phyloP scores from a whole-genome alignment of 352 stramenopile species.

The Globisporangium cystogenes region DNA sequence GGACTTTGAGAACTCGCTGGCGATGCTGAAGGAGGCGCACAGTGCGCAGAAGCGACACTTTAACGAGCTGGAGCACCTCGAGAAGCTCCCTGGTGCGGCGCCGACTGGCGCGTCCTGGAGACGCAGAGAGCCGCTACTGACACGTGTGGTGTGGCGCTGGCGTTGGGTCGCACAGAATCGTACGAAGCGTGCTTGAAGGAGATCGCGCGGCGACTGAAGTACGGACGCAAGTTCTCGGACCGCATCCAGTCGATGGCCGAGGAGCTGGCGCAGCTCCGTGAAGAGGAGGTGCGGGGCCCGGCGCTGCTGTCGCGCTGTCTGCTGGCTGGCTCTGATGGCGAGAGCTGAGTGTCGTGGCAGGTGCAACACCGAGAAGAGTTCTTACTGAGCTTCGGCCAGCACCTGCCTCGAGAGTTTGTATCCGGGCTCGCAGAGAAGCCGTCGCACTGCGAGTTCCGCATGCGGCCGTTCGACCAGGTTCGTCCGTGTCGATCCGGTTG shows the following conservation, averaged over 20 bases:
- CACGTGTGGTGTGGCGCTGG: too few species aligned
- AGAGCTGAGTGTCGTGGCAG: slow-evolving; percentile 8
- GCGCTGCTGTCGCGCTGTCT: background rate
- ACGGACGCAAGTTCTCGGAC: slow-evolving; percentile 70
- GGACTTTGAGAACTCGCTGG: slow-evolving; percentile 86
- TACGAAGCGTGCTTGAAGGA: slow-evolving; percentile 77
- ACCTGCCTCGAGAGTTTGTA: slow-evolving; percentile 79
- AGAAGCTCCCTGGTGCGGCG: slow-evolving; percentile 60
- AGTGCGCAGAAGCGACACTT: slow-evolving; percentile 80
- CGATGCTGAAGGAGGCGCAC: slow-evolving; percentile 74
- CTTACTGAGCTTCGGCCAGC: slow-evolving; percentile 67
- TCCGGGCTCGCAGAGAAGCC: slow-evolving; percentile 79
- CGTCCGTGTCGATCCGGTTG: too few species aligned
- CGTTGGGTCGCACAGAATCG: slow-evolving; percentile 30
- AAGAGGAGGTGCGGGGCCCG: slow-evolving; percentile 50
- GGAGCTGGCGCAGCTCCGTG: slow-evolving; percentile 72
- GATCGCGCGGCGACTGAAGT: slow-evolving; percentile 63
- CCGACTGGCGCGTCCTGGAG: too few species aligned
- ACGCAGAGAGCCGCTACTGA: too few species aligned
- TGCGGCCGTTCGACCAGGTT: slow-evolving; percentile 79
- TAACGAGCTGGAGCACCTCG: slow-evolving; percentile 78
- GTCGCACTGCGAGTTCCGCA: slow-evolving; percentile 85
- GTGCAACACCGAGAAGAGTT: slow-evolving; percentile 74
- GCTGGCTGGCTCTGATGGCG: too few species aligned
- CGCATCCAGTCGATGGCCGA: slow-evolving; percentile 85